phyloP scores from a whole-genome alignment of 2,329 filamentous ascomycete genomes.

The Shiraia bambusicola region DNA sequence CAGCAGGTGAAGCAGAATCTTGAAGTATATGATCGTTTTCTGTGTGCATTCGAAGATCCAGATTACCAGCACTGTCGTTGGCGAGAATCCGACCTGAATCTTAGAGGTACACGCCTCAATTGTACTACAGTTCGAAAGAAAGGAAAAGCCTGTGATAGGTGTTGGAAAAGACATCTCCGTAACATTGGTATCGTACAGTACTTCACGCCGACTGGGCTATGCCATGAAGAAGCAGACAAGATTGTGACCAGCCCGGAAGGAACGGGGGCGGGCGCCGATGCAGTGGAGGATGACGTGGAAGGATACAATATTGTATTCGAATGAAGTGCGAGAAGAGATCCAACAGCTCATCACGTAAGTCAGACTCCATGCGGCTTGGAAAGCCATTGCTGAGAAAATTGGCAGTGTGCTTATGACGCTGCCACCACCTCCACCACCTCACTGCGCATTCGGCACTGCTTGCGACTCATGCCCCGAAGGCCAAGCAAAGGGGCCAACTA shows the following conservation, averaged over 20 bases:
- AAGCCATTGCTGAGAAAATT: background rate
- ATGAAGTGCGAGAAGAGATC: slow-evolving; percentile 5
- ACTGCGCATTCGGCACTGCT: slow-evolving; percentile 24
- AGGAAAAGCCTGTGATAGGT: slow-evolving; percentile 25
- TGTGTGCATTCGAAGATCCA: slow-evolving; percentile 32
- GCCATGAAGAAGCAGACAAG: slow-evolving; percentile 32
- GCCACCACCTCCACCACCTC: slow-evolving; percentile 20
- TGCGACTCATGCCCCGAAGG: slow-evolving; percentile 21
- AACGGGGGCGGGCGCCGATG: slow-evolving; percentile 16
- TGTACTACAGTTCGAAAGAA: slow-evolving; percentile 24
- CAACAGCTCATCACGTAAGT: slow-evolving; percentile 6
- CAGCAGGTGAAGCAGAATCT: slow-evolving; percentile 25
- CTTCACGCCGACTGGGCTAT: slow-evolving; percentile 31
- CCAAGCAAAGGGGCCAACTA: slow-evolving; percentile 19
- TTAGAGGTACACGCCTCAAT: slow-evolving; percentile 22
- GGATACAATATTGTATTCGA: slow-evolving; percentile 20
- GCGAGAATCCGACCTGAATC: slow-evolving; percentile 27
- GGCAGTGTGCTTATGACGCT: slow-evolving; percentile 14
- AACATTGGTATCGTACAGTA: slow-evolving; percentile 28
- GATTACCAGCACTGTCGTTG: slow-evolving; percentile 28
- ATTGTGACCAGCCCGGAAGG: slow-evolving; percentile 17
- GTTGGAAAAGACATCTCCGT: slow-evolving; percentile 25
- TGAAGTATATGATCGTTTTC: slow-evolving; percentile 23
- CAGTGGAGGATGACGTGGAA: slow-evolving; percentile 27
- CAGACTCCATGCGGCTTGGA: background rate